These are phyloP conservation scores for Pyrenula aspistea DNA, from an alignment of 495 filamentous ascomycete species.

Conservation along the genomic window DNA sequence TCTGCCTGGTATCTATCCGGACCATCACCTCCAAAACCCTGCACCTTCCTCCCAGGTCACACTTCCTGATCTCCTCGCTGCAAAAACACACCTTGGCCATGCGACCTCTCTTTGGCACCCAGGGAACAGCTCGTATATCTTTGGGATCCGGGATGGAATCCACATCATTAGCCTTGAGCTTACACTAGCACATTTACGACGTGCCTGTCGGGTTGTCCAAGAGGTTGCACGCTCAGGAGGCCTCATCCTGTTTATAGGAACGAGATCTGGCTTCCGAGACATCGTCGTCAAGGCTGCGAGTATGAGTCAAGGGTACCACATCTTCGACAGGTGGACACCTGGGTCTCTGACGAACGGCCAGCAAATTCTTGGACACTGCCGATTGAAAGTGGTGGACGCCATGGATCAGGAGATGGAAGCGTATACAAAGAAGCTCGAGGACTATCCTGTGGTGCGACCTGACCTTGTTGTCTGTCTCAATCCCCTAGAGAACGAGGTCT, in stretches of 20 bases:
- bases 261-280: slow-evolving; percentile 62
- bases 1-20: slow-evolving; percentile 51
- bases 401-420: slow-evolving; percentile 51
- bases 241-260: slow-evolving; percentile 84
- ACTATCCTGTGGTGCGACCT: slow-evolving; percentile 54
- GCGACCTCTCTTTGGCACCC: slow-evolving; percentile 91
- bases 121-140: slow-evolving; percentile 87
- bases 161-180: slow-evolving; percentile 89
- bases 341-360: slow-evolving; percentile 88
- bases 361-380: slow-evolving; percentile 61
- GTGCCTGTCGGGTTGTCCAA: slow-evolving; percentile 79
- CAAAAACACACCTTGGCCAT: slow-evolving; percentile 86
- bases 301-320: slow-evolving; percentile 67
- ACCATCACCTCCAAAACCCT: slow-evolving; percentile 54
- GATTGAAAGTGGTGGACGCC: slow-evolving; percentile 57
- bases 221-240: slow-evolving; percentile 77
- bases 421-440: slow-evolving; percentile 49
- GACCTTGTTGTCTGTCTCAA: slow-evolving; percentile 91
- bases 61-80: slow-evolving; percentile 84
- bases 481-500: slow-evolving; percentile 77
- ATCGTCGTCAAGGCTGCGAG: slow-evolving; percentile 70
- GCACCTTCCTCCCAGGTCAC: slow-evolving; percentile 68
- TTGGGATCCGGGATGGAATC: slow-evolving; percentile 76
- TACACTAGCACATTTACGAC: slow-evolving; percentile 76
- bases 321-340: slow-evolving; percentile 90